These are phyloP conservation scores for Linum trigynum DNA, from an alignment of 345 rosid species.

Conservation along the genomic window DNA sequence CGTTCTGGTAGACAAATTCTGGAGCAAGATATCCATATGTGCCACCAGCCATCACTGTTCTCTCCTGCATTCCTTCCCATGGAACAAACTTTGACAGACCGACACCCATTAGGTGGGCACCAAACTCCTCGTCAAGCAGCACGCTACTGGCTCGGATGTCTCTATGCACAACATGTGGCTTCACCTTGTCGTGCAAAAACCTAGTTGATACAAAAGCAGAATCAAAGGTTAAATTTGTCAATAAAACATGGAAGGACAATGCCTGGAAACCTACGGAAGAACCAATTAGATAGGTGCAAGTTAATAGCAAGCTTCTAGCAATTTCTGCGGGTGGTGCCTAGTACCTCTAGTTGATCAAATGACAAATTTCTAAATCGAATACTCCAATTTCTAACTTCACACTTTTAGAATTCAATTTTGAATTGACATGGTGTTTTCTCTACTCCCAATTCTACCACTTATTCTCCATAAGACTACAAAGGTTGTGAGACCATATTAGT, in stretches of 20 bases:
- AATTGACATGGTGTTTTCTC: too few species aligned
- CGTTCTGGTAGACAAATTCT: slow-evolving; percentile 82
- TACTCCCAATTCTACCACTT: too few species aligned
- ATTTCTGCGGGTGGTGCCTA: too few species aligned
- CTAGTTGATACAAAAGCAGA: slow-evolving; percentile 25
- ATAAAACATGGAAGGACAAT: not conserved
- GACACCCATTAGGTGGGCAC: slow-evolving; percentile 90
- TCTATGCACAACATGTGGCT: slow-evolving; percentile 91
- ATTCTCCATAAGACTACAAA: too few species aligned
- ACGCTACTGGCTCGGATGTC: slow-evolving; percentile 91
- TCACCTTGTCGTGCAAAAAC: slow-evolving; percentile 92
- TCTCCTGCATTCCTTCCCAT: slow-evolving; percentile 96
- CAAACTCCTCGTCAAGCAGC: slow-evolving; percentile 84
- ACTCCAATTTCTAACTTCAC: too few species aligned
- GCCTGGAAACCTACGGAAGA: not conserved
- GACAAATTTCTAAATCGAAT: too few species aligned
- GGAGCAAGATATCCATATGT: slow-evolving; percentile 97
- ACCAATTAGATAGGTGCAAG: too few species aligned
- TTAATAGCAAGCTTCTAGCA: too few species aligned
- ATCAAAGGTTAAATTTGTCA: slow-evolving; percentile 7
- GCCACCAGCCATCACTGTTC: slow-evolving; percentile 94
- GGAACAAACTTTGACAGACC: slow-evolving; percentile 95
- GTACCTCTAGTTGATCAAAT: too few species aligned
- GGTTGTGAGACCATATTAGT: too few species aligned
- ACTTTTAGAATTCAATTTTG: too few species aligned